phyloP scores from a whole-genome alignment of 768 basidiomycete species.

The Pholiota conissans region DNA sequence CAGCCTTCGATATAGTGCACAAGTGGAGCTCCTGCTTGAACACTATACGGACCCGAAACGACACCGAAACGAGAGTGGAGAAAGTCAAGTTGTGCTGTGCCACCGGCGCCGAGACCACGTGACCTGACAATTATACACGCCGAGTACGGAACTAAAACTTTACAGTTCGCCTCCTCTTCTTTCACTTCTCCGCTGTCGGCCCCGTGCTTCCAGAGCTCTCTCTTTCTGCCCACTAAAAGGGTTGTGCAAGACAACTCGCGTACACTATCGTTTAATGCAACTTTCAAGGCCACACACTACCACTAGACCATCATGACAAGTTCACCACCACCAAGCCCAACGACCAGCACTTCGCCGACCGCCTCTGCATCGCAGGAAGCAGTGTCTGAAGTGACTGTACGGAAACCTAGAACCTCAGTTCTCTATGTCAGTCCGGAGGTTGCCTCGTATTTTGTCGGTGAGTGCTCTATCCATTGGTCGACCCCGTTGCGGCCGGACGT shows the following conservation, averaged over 20 bases:
- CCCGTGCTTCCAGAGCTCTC: not conserved
- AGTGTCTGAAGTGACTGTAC: not conserved
- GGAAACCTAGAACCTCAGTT: conserved; percentile 6
- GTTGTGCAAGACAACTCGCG: conserved; percentile 1
- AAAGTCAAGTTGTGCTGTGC: too few relatives aligned
- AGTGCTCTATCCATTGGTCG: conserved; percentile 1
- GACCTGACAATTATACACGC: conserved; percentile 3
- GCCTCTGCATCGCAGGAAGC: conserved; percentile 9
- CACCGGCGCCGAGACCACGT: too few relatives aligned
- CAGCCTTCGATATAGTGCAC: too few relatives aligned
- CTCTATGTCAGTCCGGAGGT: conserved; percentile 22
- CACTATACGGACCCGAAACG: too few relatives aligned
- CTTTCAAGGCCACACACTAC: conserved; percentile 5
- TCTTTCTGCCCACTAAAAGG: not conserved
- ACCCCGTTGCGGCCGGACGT: not conserved
- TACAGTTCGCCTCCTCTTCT: conserved; percentile 17
- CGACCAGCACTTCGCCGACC: conserved; percentile 13
- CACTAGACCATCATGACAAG: conserved; percentile 16
- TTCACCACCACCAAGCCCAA: too few relatives aligned
- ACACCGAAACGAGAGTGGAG: too few relatives aligned
- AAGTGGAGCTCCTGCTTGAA: too few relatives aligned
- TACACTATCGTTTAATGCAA: conserved; percentile 18
- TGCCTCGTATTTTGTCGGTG: conserved; percentile 27
- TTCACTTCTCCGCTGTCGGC: not conserved
- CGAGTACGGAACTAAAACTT: conserved; percentile 17